Conservation (phyloP, 2,329 filamentous ascomycete species). For the Penicillium brevicompactum region DNA sequence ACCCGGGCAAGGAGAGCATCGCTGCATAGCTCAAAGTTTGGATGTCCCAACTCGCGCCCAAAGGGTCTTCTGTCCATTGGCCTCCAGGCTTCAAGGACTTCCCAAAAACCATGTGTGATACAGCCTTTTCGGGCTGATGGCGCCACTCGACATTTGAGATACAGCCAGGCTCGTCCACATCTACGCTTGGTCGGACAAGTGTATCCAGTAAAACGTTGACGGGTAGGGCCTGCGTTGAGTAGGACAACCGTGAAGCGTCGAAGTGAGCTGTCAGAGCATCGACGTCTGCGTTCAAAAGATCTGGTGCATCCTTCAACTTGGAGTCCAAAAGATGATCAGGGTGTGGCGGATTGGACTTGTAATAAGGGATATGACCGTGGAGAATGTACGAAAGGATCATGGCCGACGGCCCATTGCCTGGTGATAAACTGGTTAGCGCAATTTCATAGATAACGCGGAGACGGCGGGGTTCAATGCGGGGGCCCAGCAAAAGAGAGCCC, state of each 20-base stretch:
- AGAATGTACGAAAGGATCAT: conserved; percentile 65
- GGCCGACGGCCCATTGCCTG: conserved; percentile 64
- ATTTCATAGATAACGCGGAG: neutral
- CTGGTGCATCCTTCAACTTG: conserved; percentile 53
- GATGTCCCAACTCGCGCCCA: conserved; percentile 57
- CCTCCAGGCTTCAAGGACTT: conserved; percentile 55
- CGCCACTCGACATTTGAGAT: conserved; percentile 58
- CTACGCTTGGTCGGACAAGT: conserved; percentile 59
- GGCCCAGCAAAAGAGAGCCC: neutral
- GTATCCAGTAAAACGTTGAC: conserved; percentile 64
- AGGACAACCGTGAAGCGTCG: conserved; percentile 57
- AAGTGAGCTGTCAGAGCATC: conserved; percentile 59
- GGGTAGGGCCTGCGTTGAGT: conserved; percentile 63
- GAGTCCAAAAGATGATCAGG: conserved; percentile 59
- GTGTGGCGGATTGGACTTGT: conserved; percentile 53
- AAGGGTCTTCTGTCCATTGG: conserved; percentile 61
- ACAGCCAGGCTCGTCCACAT: conserved; percentile 56
- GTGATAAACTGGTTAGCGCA: conserved; percentile 1
- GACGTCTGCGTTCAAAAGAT: conserved; percentile 52
- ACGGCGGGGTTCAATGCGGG: neutral
- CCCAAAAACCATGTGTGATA: conserved; percentile 59
- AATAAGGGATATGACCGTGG: conserved; percentile 62
- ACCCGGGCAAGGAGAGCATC: conserved; percentile 62
- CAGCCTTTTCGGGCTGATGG: conserved; percentile 51
- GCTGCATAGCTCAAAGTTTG: conserved; percentile 64